Conservation (phyloP, 306 rosid genomes). For the Cucumis melo region DNA sequence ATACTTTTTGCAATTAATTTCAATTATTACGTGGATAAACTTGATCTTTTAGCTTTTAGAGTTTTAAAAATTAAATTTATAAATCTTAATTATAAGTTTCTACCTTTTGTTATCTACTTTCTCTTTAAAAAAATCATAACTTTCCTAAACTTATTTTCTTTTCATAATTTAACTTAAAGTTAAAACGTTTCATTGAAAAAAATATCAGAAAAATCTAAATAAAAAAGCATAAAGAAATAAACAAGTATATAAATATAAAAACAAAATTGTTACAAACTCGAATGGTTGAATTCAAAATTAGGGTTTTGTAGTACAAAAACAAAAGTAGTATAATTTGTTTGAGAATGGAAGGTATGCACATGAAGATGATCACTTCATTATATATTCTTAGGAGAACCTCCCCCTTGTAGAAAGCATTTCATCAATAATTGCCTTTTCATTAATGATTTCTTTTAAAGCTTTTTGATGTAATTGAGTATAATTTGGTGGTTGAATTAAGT, state of each 20-base stretch:
- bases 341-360: neutral
- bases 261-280: too few species aligned
- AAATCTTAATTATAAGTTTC: too few species aligned
- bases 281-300: neutral
- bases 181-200: too few species aligned
- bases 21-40: neutral
- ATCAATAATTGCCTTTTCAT: neutral
- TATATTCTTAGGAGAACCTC: conserved; percentile 1
- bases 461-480: neutral
- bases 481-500: neutral
- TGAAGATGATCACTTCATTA: neutral
- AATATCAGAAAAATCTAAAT: too few species aligned
- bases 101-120: too few species aligned
- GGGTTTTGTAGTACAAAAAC: neutral
- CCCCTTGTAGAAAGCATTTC: neutral
- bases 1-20: neutral
- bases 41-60: too few species aligned
- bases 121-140: too few species aligned
- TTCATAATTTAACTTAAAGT: too few species aligned
- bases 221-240: too few species aligned
- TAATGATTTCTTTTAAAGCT: neutral
- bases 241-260: too few species aligned
- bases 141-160: too few species aligned
- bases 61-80: too few species aligned
- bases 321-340: neutral